These are phyloP conservation scores for Clarireedia hainanense DNA, from an alignment of 2,329 filamentous ascomycete genomes.

Conservation along the genomic window DNA sequence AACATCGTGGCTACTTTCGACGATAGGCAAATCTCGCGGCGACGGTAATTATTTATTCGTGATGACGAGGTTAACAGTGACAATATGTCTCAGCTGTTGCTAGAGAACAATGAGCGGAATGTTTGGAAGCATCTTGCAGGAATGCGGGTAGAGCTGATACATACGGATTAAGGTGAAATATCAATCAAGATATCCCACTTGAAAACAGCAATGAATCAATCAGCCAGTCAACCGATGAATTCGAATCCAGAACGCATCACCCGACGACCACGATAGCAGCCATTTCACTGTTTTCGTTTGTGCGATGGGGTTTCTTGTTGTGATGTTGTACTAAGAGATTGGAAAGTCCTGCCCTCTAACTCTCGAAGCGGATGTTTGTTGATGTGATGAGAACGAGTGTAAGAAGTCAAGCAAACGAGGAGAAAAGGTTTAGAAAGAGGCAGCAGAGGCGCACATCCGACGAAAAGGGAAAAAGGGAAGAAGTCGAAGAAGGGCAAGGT, in stretches of 20 bases:
- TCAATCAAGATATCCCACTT: constrained; percentile 25
- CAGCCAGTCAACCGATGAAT: neutral
- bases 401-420: neutral
- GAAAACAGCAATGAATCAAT: constrained; percentile 9
- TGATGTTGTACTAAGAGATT: neutral
- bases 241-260: neutral
- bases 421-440: neutral
- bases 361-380: neutral
- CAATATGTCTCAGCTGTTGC: constrained; percentile 8
- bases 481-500: neutral
- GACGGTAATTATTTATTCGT: neutral
- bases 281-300: neutral
- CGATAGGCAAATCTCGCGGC: constrained; percentile 1
- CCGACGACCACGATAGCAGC: neutral
- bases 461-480: neutral
- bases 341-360: neutral
- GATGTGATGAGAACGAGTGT: neutral
- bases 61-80: neutral
- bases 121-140: constrained; percentile 8
- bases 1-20: constrained; percentile 11
- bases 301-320: too few species aligned
- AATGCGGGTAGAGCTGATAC: constrained; percentile 9
- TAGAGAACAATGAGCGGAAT: constrained; percentile 4
- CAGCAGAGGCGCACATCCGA: neutral
- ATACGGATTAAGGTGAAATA: constrained; percentile 12